A percentile compares a stretch with the other conserved stretches of the same genome.
Conservation (phyloP, 78 protist genomes). For the Diacronema lutheri region DNA sequence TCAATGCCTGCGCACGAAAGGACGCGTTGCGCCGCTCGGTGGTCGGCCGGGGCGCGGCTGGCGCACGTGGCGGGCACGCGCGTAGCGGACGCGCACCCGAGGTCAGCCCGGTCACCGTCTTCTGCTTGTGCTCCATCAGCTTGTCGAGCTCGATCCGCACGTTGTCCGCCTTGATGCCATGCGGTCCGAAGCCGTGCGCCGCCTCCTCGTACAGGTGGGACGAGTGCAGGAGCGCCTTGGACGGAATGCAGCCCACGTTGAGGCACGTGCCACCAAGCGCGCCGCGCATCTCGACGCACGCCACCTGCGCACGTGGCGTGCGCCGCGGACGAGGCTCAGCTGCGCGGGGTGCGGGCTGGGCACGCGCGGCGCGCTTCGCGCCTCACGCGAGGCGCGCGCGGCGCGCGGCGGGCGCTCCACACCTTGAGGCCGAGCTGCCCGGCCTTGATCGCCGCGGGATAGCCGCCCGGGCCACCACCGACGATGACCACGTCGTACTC, state of each 20-base stretch:
- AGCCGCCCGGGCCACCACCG: constrained; percentile 99
- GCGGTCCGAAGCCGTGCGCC: constrained; percentile 46
- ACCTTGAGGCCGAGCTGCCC: constrained; percentile 70
- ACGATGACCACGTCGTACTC: constrained; percentile 89
- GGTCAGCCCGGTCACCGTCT: too few species aligned
- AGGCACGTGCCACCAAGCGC: constrained; percentile 94
- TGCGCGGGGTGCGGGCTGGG: too few species aligned
- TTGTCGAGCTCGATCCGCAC: constrained; percentile 60
- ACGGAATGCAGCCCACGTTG: constrained; percentile 99
- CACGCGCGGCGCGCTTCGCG: too few species aligned
- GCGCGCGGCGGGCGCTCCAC: background rate
- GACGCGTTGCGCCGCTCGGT: too few species aligned
- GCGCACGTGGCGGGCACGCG: too few species aligned
- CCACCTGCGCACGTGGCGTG: constrained; percentile 23
- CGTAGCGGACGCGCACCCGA: background rate
- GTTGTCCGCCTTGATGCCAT: constrained; percentile 70
- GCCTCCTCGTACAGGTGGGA: constrained; percentile 91
- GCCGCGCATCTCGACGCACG: constrained; percentile 94
- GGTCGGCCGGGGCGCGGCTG: too few species aligned
- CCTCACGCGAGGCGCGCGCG: background rate
- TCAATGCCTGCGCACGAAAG: constrained; percentile 90
- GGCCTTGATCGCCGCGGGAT: constrained; percentile 99
- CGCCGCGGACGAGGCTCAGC: too few species aligned
- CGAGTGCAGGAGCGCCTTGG: constrained; percentile 96
- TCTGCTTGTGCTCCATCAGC: constrained; percentile 82